Conservation (phyloP, 176 grass and related monocot genomes). For the Zoysia japonica region DNA sequence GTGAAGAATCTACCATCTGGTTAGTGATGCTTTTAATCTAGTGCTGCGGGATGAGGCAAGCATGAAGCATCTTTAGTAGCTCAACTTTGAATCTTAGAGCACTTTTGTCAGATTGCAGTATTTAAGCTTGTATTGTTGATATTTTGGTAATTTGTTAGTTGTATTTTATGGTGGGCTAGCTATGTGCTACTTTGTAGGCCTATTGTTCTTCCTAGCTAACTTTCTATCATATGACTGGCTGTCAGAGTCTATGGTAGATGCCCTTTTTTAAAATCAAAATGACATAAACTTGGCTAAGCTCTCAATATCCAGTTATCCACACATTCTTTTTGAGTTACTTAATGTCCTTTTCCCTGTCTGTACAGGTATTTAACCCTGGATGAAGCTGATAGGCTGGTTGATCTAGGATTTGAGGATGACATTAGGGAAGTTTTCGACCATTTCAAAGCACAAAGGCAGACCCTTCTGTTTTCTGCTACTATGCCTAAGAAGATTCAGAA, state of each 20-base stretch:
- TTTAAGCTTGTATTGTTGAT: conserved; percentile 1
- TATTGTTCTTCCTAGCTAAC: too few species aligned
- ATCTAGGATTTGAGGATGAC: conserved; percentile 96
- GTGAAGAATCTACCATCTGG: neutral
- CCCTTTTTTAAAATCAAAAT: too few species aligned
- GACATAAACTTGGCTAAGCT: neutral
- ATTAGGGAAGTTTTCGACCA: conserved; percentile 92
- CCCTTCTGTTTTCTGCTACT: conserved; percentile 90
- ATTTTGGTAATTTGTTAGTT: neutral
- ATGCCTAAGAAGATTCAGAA: conserved; percentile 98
- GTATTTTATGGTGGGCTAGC: neutral
- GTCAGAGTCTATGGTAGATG: too few species aligned
- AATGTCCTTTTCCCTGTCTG: conserved; percentile 33
- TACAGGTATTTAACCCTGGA: conserved; percentile 85
- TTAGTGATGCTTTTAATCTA: neutral
- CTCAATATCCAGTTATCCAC: neutral
- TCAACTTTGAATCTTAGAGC: too few species aligned
- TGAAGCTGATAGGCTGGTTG: conserved; percentile 94
- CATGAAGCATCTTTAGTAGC: neutral
- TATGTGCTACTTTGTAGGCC: neutral
- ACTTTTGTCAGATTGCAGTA: neutral
- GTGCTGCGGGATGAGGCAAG: neutral
- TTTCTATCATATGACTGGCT: too few species aligned
- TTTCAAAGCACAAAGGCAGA: conserved; percentile 93
- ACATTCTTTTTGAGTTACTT: conserved; percentile 32